Conservation (phyloP, 2,329 filamentous ascomycete genomes). For the Trichoderma sp. region DNA sequence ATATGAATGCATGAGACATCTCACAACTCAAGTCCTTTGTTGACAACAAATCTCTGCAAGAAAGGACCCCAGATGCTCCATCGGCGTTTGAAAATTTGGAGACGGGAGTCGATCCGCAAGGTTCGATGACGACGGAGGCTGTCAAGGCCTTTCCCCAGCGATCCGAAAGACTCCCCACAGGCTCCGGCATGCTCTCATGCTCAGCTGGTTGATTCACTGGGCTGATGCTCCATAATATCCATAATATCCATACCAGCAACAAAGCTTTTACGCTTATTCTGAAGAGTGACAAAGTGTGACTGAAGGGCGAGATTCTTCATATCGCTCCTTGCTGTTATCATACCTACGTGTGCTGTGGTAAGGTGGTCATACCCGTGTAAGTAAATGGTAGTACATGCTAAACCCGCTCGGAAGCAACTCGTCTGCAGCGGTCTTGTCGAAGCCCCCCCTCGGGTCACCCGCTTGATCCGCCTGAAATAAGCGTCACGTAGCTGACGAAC, state of each 20-base stretch:
- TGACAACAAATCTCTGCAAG: too few species aligned
- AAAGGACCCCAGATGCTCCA: too few species aligned
- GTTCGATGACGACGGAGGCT: constrained; percentile 17
- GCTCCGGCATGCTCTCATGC: not conserved
- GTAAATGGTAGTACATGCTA: too few species aligned
- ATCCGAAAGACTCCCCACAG: constrained; percentile 6
- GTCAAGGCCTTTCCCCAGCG: not conserved
- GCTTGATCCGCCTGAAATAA: constrained; percentile 5
- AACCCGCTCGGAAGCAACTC: too few species aligned
- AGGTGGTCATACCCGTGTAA: too few species aligned
- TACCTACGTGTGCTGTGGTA: too few species aligned
- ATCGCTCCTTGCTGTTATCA: too few species aligned
- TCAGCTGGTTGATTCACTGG: not conserved
- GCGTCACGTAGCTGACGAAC: not conserved
- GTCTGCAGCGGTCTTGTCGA: not conserved
- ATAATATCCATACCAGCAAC: constrained; percentile 12
- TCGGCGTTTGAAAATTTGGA: not conserved
- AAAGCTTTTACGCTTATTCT: not conserved
- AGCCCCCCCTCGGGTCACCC: not conserved
- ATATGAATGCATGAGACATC: too few species aligned
- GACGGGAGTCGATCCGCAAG: not conserved
- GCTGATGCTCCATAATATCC: not conserved
- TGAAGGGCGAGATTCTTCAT: too few species aligned
- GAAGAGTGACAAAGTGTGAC: not conserved
- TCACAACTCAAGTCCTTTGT: too few species aligned